Base-by-base conservation (phyloP, 2,329 filamentous ascomycete species). In the Aspergillus jensenii region DNA sequence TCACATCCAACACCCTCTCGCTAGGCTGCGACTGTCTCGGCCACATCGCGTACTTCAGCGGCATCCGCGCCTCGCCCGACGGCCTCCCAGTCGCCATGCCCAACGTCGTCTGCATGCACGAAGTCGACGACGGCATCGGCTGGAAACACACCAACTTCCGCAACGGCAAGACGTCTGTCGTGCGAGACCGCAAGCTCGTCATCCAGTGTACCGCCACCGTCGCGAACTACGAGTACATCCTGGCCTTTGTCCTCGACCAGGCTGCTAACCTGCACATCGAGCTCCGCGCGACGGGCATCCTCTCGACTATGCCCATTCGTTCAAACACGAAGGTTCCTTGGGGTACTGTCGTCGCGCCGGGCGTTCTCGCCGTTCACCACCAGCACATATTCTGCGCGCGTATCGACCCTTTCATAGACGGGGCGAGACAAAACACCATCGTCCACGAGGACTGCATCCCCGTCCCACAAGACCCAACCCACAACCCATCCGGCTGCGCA, bases 61-160 rank as follows among this genome's bases (percentile, higher is more conserved):
- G 81, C 1, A 79, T 84, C 21, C 74, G 88, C 1, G 9, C 25
- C 9, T 27, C 25, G 9, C 80, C 80, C 6, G 82, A 87, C 60
- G 80, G 84, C 63, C 80, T 5, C 80, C 84, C 0, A 67, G 84
- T 3, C 74, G 79, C 2, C 84, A 31, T 88, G 73, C 80, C 86
- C 7, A 90, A 90, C 60, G 83, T 86, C 12, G 79, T 90, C 45
- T 90, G 87, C 65, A 79, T 90, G 37, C 87, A 90, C 68, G 88
- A 90, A 70, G 87, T 90, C 69, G 88, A 90, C 65, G 83, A 80
- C 35, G 87, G 87, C 5, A 87, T 89, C 40, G 84, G 84, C 43
- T 88, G 87, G 81, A 90, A 90, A 68, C 88, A 90, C 74, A 89
- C 86, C 56, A 90, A 90, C 73, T 88, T 89, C 75, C 81, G 87